Percentiles rank a stretch among this genome's conserved stretches.
These are phyloP conservation scores for Parasitella parasitica DNA, from an alignment of 371 early-diverging fungal species.

Conservation along the genomic window DNA sequence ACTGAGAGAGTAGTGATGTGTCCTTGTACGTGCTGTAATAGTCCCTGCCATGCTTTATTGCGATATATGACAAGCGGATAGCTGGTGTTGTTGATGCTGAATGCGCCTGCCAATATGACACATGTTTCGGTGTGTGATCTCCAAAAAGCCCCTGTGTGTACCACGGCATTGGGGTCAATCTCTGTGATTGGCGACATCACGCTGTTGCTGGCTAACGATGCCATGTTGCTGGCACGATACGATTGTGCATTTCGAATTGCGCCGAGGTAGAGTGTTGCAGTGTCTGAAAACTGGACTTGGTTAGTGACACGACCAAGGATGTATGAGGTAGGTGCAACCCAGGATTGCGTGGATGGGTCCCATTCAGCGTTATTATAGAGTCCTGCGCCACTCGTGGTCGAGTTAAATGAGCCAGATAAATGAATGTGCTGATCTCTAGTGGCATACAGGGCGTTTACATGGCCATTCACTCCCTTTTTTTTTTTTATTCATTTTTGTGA, in stretches of 20 bases:
- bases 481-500: too few relatives aligned
- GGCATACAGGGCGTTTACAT: conserved; percentile 23
- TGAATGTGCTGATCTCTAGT: conserved; percentile 22
- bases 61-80: conserved; percentile 28
- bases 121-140: conserved; percentile 10
- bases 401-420: conserved; percentile 31
- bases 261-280: conserved; percentile 18
- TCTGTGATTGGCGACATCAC: background rate
- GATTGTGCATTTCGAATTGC: conserved; percentile 34
- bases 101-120: conserved; percentile 32
- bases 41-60: conserved; percentile 29
- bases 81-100: conserved; percentile 17
- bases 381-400: background rate
- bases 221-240: conserved; percentile 24
- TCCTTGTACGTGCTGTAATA: conserved; percentile 25
- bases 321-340: conserved; percentile 20
- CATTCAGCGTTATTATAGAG: conserved; percentile 27
- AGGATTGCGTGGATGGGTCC: conserved; percentile 11
- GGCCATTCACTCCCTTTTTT: conserved; percentile 33
- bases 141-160: conserved; percentile 40
- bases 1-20: conserved; percentile 24
- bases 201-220: background rate
- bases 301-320: conserved; percentile 20
- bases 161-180: conserved; percentile 6
- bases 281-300: background rate